Conservation (phyloP, 1,139 yeast species). For the Geotrichum restrictum region DNA sequence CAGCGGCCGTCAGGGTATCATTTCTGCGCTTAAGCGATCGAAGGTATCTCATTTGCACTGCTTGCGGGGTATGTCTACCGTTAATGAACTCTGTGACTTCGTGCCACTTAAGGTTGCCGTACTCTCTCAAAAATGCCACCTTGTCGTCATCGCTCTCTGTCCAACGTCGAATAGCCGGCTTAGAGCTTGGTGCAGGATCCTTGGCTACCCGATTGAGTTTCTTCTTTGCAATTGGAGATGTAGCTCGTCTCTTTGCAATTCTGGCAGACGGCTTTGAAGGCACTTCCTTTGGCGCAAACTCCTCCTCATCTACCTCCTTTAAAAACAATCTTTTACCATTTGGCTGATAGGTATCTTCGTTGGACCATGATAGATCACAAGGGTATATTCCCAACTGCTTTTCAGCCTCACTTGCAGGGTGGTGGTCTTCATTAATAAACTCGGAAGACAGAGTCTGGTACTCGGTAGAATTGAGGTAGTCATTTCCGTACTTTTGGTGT, state of each 20-base stretch:
- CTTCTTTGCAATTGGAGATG: background rate
- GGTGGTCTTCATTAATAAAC: background rate
- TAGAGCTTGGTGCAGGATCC: background rate
- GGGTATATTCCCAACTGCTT: background rate
- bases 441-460: background rate
- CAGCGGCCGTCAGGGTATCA: conserved; percentile 37
- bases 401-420: background rate
- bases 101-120: conserved; percentile 40
- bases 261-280: background rate
- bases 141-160: conserved; percentile 41
- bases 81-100: conserved; percentile 38
- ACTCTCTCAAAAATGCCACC: conserved; percentile 41
- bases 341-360: background rate
- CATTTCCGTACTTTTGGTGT: conserved; percentile 9
- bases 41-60: conserved; percentile 39
- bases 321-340: background rate
- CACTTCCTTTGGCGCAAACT: background rate
- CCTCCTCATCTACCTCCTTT: background rate
- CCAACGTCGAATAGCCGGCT: conserved; percentile 30
- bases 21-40: conserved; percentile 40
- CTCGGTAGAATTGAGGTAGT: conserved; percentile 2
- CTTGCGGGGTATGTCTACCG: conserved; percentile 36
- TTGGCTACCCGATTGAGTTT: background rate
- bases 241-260: background rate
- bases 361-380: background rate